phyloP scores from a whole-genome alignment of 164 flowering plant genomes.

The Berberis vulgaris region DNA sequence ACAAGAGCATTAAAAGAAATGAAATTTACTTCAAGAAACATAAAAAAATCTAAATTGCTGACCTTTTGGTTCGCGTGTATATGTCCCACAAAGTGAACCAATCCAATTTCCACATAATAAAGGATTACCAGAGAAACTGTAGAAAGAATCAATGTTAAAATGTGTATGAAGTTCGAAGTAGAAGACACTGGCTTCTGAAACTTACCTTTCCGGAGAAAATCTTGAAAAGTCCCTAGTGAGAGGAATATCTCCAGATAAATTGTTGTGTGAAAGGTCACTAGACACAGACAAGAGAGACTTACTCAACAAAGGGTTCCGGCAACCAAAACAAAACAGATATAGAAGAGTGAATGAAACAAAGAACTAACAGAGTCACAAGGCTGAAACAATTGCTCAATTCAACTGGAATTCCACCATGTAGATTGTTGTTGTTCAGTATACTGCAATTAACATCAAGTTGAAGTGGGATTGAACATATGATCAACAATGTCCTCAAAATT shows the following conservation, averaged over 20 bases:
- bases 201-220: conserved; percentile 71
- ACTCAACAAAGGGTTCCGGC: no score
- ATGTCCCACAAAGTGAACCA: conserved; percentile 58
- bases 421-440: conserved; percentile 57
- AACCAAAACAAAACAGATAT: not conserved
- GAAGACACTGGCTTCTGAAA: no score
- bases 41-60: not conserved
- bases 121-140: conserved; percentile 81
- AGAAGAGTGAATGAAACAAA: not conserved
- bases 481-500: not conserved
- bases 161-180: not conserved
- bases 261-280: conserved; percentile 84
- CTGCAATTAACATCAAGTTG: conserved; percentile 19
- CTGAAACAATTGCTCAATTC: conserved; percentile 78
- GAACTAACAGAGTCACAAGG: conserved; percentile 51
- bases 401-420: conserved; percentile 60
- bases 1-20: not conserved
- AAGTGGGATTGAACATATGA: not conserved
- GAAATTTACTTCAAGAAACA: not conserved
- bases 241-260: conserved; percentile 65
- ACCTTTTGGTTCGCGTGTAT: conserved; percentile 52
- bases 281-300: not conserved
- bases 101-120: conserved; percentile 73
- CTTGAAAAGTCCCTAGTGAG: conserved; percentile 44
- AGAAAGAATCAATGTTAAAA: not conserved